Percentiles rank a stretch among this genome's conserved stretches.
These are phyloP conservation scores for Ogataea philodendri DNA, from an alignment of 805 yeast genomes.

Conservation along the genomic window DNA sequence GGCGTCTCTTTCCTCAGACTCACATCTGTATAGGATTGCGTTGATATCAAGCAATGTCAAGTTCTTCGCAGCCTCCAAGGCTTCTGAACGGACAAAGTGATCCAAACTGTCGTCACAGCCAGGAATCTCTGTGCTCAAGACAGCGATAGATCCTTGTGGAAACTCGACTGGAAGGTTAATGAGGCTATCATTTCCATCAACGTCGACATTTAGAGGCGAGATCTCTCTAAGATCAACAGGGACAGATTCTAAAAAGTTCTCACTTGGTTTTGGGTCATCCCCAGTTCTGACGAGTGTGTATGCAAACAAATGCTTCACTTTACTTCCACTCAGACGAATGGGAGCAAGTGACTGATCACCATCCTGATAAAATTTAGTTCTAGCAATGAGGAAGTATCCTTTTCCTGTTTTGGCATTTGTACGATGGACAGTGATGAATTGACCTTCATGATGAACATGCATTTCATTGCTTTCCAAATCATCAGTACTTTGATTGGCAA, in stretches of 20 bases:
- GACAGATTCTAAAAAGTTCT: slow-evolving; percentile 52
- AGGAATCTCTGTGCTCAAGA: slow-evolving; percentile 67
- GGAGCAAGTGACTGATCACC: slow-evolving; percentile 57
- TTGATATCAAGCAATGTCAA: slow-evolving; percentile 70
- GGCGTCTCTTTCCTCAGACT: slow-evolving; percentile 83
- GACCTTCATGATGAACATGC: slow-evolving; percentile 93
- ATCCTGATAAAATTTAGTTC: slow-evolving; percentile 66
- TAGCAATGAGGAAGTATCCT: slow-evolving; percentile 86
- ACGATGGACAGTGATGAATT: slow-evolving; percentile 86
- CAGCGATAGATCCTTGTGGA: slow-evolving; percentile 89
- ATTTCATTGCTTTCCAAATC: slow-evolving; percentile 65
- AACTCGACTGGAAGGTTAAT: slow-evolving; percentile 62
- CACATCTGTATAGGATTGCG: slow-evolving; percentile 71
- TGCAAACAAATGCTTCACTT: slow-evolving; percentile 54
- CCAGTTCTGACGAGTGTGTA: slow-evolving; percentile 56
- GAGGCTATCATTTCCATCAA: slow-evolving; percentile 43
- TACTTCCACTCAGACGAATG: slow-evolving; percentile 56
- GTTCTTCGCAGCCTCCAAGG: slow-evolving; percentile 64
- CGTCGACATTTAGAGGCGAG: slow-evolving; percentile 46
- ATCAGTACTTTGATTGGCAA: slow-evolving; percentile 59
- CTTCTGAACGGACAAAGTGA: slow-evolving; percentile 67
- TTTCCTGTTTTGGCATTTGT: slow-evolving; percentile 78
- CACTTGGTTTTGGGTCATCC: slow-evolving; percentile 43
- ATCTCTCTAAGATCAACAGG: slow-evolving; percentile 61
- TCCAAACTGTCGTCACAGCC: slow-evolving; percentile 67